phyloP scores from a whole-genome alignment of 352 stramenopile genomes.

The Phytophthora pisi region DNA sequence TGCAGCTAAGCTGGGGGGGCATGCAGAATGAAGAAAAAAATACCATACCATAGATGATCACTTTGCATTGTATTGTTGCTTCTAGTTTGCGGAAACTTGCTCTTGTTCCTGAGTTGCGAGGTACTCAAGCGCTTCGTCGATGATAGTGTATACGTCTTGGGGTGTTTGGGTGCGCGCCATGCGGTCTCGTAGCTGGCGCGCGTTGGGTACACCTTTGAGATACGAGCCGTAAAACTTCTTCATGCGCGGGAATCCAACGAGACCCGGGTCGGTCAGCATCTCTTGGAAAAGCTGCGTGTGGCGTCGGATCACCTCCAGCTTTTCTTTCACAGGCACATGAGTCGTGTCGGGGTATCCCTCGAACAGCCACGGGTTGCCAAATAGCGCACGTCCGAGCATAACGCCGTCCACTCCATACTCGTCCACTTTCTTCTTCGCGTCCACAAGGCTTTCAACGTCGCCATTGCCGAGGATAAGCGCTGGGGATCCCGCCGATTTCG shows the following conservation, averaged over 20 bases:
- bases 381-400: conserved; percentile 79
- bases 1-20: conserved; percentile 18
- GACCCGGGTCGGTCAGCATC: conserved; percentile 46
- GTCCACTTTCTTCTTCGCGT: conserved; percentile 70
- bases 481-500: conserved; percentile 51
- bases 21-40: background rate
- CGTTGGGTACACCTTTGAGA: conserved; percentile 75
- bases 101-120: conserved; percentile 36
- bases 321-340: conserved; percentile 57
- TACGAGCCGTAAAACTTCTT: conserved; percentile 85
- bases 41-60: conserved; percentile 28
- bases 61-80: conserved; percentile 14
- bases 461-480: conserved; percentile 83
- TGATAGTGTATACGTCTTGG: conserved; percentile 60
- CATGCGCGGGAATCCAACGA: conserved; percentile 74
- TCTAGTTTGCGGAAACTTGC: conserved; percentile 14
- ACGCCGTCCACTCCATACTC: conserved; percentile 76
- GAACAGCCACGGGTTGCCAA: conserved; percentile 87
- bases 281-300: conserved; percentile 79
- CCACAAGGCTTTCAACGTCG: conserved; percentile 69
- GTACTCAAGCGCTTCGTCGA: conserved; percentile 58
- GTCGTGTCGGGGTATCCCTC: conserved; percentile 60
- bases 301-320: conserved; percentile 59
- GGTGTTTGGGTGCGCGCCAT: conserved; percentile 50
- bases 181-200: conserved; percentile 65